These are phyloP conservation scores for Pseudomassariella vexata DNA, from an alignment of 2,329 filamentous ascomycete species.

Conservation along the genomic window DNA sequence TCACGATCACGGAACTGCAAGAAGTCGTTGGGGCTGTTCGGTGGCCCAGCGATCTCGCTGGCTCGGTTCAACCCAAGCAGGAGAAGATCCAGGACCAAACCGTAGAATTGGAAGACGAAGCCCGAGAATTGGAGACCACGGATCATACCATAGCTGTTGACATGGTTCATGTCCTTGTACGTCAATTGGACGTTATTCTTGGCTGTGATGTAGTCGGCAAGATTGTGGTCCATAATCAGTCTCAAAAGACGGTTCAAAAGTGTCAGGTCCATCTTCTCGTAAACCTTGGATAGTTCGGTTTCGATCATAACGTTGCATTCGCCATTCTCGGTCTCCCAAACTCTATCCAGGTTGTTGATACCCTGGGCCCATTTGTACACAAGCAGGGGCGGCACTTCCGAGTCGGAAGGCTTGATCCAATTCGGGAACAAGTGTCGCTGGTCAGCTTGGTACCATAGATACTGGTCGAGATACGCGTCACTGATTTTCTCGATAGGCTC, in stretches of 20 bases:
- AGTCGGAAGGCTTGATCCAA: constrained; percentile 99
- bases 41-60: constrained; percentile 95
- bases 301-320: constrained; percentile 99
- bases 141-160: constrained; percentile 98
- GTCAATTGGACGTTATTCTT: constrained; percentile 99
- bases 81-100: constrained; percentile 87
- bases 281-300: constrained; percentile 97
- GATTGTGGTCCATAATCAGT: constrained; percentile 98
- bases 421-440: constrained; percentile 94
- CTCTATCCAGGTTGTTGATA: constrained; percentile 94
- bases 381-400: constrained; percentile 88
- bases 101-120: constrained; percentile 99
- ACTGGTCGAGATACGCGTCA: constrained; percentile 96
- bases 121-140: constrained; percentile 96
- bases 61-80: constrained; percentile 89
- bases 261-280: constrained; percentile 98
- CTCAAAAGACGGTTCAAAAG: constrained; percentile 87
- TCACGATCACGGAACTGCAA: constrained; percentile 91
- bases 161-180: constrained; percentile 99
- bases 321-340: constrained; percentile 90
- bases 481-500: constrained; percentile 99
- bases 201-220: constrained; percentile 97
- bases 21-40: constrained; percentile 93
- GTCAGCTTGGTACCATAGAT: constrained; percentile 98
- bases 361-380: constrained; percentile 99